Evolutionary conservation across 768 basidiomycete species (phyloP).

Genomic region (Trametes maxima): DNA sequence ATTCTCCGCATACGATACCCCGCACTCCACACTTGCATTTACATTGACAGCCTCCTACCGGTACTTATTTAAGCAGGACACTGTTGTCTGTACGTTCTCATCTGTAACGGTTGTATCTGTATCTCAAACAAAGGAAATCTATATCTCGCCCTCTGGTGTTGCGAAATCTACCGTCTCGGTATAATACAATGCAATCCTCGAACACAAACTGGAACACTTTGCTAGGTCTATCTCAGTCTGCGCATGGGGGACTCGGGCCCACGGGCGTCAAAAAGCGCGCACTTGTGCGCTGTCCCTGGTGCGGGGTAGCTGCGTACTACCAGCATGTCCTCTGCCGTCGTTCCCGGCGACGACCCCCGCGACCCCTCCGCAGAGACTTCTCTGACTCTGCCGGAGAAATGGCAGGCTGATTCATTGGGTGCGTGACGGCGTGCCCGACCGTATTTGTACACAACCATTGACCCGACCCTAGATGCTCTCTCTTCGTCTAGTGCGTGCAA

Average conservation of each 20-base stretch:
- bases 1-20: not conserved
- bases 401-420: conserved; percentile 60
- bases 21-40: not conserved
- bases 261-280: not conserved
- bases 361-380: conserved; percentile 62
- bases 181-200: too few species aligned
- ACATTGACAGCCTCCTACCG: not conserved
- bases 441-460: not conserved
- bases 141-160: not conserved
- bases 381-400: conserved; percentile 62
- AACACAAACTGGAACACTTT: too few species aligned
- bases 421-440: conserved; percentile 24
- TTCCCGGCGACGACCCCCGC: conserved; percentile 57
- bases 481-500: conserved; percentile 25
- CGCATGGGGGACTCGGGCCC: too few species aligned
- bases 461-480: conserved; percentile 29
- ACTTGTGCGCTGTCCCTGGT: not conserved
- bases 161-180: too few species aligned
- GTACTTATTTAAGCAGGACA: conserved; percentile 15
- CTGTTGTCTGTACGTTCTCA: conserved; percentile 14
- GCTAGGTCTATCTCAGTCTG: not conserved
- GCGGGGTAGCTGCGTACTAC: conserved; percentile 15
- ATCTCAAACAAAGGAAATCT: conserved; percentile 4
- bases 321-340: conserved; percentile 24
- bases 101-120: conserved; percentile 18